A percentile compares a stretch with the other conserved stretches of the same genome.
phyloP scores from a whole-genome alignment of 2,329 filamentous ascomycete genomes.

The Sporothrix protearum region DNA sequence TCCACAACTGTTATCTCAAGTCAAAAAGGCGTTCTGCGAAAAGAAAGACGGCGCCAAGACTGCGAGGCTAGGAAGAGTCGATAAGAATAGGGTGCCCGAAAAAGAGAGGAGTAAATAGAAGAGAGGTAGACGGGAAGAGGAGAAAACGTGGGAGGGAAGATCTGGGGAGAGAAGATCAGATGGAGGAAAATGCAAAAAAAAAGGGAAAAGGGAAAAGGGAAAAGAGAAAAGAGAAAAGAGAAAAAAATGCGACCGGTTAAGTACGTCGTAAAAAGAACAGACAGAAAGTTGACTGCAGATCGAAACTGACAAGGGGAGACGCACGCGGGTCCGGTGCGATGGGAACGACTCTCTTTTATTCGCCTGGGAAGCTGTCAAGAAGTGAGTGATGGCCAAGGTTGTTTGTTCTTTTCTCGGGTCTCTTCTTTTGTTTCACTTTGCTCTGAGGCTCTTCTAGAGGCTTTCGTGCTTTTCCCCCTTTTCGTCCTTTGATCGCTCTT shows the following conservation, averaged over 20 bases:
- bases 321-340: not conserved
- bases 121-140: not conserved
- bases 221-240: not conserved
- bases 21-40: not conserved
- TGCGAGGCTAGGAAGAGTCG: not conserved
- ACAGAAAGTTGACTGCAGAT: constrained; percentile 3
- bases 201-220: not conserved
- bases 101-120: not conserved
- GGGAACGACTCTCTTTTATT: constrained; percentile 6
- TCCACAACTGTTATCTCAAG: constrained; percentile 16
- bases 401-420: not conserved
- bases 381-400: not conserved
- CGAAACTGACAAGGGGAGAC: not conserved
- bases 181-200: not conserved
- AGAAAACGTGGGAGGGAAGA: not conserved
- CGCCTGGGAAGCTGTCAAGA: not conserved
- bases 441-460: not conserved
- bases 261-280: constrained; percentile 10
- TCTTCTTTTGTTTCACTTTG: not conserved
- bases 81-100: not conserved
- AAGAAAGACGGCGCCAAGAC: constrained; percentile 2
- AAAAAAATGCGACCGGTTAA: not conserved
- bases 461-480: not conserved
- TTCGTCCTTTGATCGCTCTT: not conserved
- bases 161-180: not conserved